Conservation (phyloP, 2,329 filamentous ascomycete genomes). For the Cladosporium halotolerans region DNA sequence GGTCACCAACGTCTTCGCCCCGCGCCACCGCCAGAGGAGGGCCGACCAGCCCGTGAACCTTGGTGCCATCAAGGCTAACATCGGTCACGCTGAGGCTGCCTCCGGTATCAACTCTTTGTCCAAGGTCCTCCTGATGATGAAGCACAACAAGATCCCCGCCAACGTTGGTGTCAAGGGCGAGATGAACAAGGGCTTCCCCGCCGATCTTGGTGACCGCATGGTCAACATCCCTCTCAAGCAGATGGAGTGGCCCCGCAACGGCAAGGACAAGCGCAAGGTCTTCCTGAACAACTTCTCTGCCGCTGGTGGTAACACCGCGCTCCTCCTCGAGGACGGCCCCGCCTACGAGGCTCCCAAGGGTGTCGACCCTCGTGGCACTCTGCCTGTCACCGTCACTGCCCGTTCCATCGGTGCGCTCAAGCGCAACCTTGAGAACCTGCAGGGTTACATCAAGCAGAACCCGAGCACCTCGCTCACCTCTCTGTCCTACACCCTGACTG, state of each 20-base stretch:
- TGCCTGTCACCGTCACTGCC: slow-evolving; percentile 46
- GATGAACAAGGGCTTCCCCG: slow-evolving; percentile 51
- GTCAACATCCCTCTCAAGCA: slow-evolving; percentile 46
- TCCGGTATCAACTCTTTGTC: slow-evolving; percentile 50
- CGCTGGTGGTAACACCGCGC: slow-evolving; percentile 48
- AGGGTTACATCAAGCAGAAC: slow-evolving; percentile 42
- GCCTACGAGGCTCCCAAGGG: slow-evolving; percentile 35
- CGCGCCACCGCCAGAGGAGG: slow-evolving; percentile 44
- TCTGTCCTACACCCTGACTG: slow-evolving; percentile 48
- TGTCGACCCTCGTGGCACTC: slow-evolving; percentile 41
- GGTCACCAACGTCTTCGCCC: slow-evolving; percentile 59
- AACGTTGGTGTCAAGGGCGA: slow-evolving; percentile 51
- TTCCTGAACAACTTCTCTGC: slow-evolving; percentile 51
- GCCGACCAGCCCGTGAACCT: slow-evolving; percentile 46
- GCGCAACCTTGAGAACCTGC: slow-evolving; percentile 44
- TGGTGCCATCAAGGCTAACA: slow-evolving; percentile 51
- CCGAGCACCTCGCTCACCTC: slow-evolving; percentile 41
- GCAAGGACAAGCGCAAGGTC: slow-evolving; percentile 42
- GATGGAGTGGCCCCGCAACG: slow-evolving; percentile 42
- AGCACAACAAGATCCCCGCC: slow-evolving; percentile 48
- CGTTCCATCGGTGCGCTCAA: slow-evolving; percentile 47
- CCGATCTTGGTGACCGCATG: slow-evolving; percentile 47
- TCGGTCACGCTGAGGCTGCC: slow-evolving; percentile 50
- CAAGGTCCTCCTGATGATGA: slow-evolving; percentile 50
- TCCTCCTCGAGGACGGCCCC: slow-evolving; percentile 48